Percentiles rank a stretch among this genome's conserved stretches.
Conservation (phyloP, 495 filamentous ascomycete species). For the Apodospora peruviana region DNA sequence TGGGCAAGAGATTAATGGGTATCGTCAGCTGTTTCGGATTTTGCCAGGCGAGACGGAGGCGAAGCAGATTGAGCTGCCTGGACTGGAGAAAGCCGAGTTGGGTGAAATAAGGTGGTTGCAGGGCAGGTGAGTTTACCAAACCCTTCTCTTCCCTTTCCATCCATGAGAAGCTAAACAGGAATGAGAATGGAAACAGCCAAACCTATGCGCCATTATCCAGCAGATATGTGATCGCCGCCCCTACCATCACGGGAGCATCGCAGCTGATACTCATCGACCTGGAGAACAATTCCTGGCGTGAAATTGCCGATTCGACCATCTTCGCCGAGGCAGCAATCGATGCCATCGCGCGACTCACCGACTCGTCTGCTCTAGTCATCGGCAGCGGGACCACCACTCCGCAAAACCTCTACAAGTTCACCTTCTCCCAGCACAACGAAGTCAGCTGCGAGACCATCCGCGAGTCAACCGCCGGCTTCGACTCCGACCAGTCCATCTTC, state of each 20-base stretch:
- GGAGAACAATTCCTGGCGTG: slow-evolving; percentile 6
- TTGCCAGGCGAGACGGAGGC: slow-evolving; percentile 4
- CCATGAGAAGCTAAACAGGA: slow-evolving; percentile 2
- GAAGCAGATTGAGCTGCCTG: slow-evolving; percentile 22
- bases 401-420: slow-evolving; percentile 19
- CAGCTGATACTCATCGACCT: slow-evolving; percentile 28
- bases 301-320: slow-evolving; percentile 6
- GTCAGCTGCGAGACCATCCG: slow-evolving; percentile 5
- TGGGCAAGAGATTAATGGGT: slow-evolving; percentile 35
- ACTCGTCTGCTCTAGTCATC: slow-evolving; percentile 18
- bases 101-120: slow-evolving; percentile 33
- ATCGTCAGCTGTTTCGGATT: slow-evolving; percentile 34
- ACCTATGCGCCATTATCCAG: slow-evolving; percentile 33
- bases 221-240: slow-evolving; percentile 29
- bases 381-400: slow-evolving; percentile 18
- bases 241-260: slow-evolving; percentile 17
- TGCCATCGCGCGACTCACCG: slow-evolving; percentile 16
- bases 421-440: slow-evolving; percentile 11
- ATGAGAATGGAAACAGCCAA: slow-evolving; percentile 17
- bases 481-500: slow-evolving; percentile 21
- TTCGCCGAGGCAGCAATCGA: slow-evolving; percentile 10
- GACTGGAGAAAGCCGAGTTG: slow-evolving; percentile 36
- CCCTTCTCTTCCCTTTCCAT: too few relatives aligned
- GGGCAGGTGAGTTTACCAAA: too few relatives aligned
- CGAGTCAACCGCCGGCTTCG: slow-evolving; percentile 10